Base-by-base conservation (phyloP, 163 green algal species). In the Volvox carteri region DNA sequence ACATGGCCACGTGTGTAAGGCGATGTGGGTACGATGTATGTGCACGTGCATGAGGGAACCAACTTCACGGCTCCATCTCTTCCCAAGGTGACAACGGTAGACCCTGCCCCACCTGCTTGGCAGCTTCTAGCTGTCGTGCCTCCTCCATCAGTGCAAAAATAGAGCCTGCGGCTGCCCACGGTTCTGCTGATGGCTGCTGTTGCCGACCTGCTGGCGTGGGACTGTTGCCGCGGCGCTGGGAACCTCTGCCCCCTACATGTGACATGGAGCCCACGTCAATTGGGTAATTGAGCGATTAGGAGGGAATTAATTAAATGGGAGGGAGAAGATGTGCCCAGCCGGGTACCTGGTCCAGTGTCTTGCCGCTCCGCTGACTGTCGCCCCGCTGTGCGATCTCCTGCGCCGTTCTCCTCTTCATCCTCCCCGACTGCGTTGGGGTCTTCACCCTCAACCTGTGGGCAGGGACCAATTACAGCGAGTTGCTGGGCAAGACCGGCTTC, bases 401-500 rank as follows among this genome's bases (percentile, higher is more conserved):
- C 67, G 25, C 6, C 25, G n/a, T 46, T 48, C 30, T 30, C 48
- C 35, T 80, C 81, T 16, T 77, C 87, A 39, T 93, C 85, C 18
- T 90, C 85, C 7, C 41, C 65, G 0, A 86, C 58, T 16, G 76
- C 65, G 19, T 90, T 77, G 6, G 85, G 88, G 37, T 91, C 91
- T 75, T 92, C 85, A 14, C 91, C 88, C 39, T 93, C 84, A 6
- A 86, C 33, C 89, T 92, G 86, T 48, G 70, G 9, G 41, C 11
- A 74, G 58, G 67, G 67, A 50, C 30, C 52, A 87, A 28, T 48
- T n/a, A n/a, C n/a, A n/a, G n/a, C n/a, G n/a, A n/a, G n/a, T n/a
- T n/a, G n/a, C n/a, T n/a, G n/a, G n/a, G n/a, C n/a, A n/a, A n/a
- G n/a, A n/a, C n/a, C n/a, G n/a, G n/a, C n/a, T n/a, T n/a, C n/a